Evolutionary conservation across 441 rosid species (phyloP).

Genomic region (Corymbia citriodora): DNA sequence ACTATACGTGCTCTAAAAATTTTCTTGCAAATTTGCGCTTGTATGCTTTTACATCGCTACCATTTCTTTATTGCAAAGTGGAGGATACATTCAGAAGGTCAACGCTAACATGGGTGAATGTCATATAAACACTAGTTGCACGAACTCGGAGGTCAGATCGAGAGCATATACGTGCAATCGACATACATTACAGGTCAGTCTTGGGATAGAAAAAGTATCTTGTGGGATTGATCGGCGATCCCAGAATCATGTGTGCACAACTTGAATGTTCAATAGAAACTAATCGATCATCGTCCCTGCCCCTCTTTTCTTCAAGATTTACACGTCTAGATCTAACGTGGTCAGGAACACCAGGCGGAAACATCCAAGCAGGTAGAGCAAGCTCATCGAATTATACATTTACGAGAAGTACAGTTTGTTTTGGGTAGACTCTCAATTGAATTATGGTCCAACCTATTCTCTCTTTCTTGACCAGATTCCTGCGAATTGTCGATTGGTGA

Average conservation of each 20-base stretch:
- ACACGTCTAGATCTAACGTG: not conserved
- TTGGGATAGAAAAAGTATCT: not conserved
- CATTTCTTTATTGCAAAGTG: too few relatives aligned
- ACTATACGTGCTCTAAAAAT: not conserved
- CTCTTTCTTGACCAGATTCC: too few relatives aligned
- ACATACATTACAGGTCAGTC: not conserved
- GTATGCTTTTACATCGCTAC: not conserved
- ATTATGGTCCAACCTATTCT: too few relatives aligned
- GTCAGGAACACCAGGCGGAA: not conserved
- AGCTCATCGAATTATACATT: too few relatives aligned
- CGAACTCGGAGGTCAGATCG: not conserved
- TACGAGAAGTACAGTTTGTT: too few relatives aligned
- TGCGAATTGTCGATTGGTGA: too few relatives aligned
- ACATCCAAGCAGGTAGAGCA: not conserved
- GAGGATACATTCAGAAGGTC: not conserved
- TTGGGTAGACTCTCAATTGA: too few relatives aligned
- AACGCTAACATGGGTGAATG: not conserved
- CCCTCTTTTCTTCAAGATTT: too few relatives aligned
- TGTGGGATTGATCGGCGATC: not conserved
- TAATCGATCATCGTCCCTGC: too few relatives aligned
- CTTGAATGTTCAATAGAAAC: not conserved
- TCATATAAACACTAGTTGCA: not conserved
- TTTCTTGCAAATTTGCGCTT: not conserved
- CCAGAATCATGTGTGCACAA: not conserved
- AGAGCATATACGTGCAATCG: not conserved